A percentile compares a stretch with the other conserved stretches of the same genome.
phyloP scores from a whole-genome alignment of 2,329 filamentous ascomycete genomes.

The Diaporthe vexans region DNA sequence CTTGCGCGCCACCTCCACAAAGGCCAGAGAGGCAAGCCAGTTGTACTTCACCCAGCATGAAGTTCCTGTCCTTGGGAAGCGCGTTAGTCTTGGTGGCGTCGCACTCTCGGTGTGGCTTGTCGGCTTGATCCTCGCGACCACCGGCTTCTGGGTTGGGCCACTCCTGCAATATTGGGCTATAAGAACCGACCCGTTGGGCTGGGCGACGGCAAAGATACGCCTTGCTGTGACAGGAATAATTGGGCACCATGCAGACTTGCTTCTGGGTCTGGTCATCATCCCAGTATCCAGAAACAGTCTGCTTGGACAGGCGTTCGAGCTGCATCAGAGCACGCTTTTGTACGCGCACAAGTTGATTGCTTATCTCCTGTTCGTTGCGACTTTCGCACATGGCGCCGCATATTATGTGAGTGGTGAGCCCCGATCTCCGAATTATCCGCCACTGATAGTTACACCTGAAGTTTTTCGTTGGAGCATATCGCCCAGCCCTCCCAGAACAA shows the following conservation, averaged over 20 bases:
- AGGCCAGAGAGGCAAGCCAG: slow-evolving; percentile 22
- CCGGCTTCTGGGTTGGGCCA: slow-evolving; percentile 39
- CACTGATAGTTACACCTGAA: neutral
- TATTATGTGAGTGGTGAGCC: slow-evolving; percentile 35
- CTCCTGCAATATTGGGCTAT: slow-evolving; percentile 34
- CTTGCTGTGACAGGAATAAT: slow-evolving; percentile 40
- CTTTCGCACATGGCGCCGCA: slow-evolving; percentile 35
- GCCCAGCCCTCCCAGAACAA: slow-evolving; percentile 4
- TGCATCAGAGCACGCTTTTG: slow-evolving; percentile 42
- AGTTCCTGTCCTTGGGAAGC: slow-evolving; percentile 21
- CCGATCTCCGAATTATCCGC: no score
- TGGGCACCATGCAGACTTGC: slow-evolving; percentile 42
- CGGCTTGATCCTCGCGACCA: slow-evolving; percentile 34
- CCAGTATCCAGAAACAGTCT: slow-evolving; percentile 41
- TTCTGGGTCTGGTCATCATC: slow-evolving; percentile 41
- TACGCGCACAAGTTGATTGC: slow-evolving; percentile 41
- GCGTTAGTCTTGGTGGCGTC: slow-evolving; percentile 36
- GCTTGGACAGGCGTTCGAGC: slow-evolving; percentile 37
- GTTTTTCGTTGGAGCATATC: slow-evolving; percentile 19
- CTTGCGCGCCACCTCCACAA: slow-evolving; percentile 3
- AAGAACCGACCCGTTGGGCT: slow-evolving; percentile 24
- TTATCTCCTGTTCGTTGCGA: slow-evolving; percentile 32
- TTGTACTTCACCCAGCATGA: neutral
- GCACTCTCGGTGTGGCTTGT: slow-evolving; percentile 35
- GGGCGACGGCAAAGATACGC: slow-evolving; percentile 38